Base-by-base conservation (phyloP, 2,329 filamentous ascomycete genomes). In the Pseudogymnoascus sp. region DNA sequence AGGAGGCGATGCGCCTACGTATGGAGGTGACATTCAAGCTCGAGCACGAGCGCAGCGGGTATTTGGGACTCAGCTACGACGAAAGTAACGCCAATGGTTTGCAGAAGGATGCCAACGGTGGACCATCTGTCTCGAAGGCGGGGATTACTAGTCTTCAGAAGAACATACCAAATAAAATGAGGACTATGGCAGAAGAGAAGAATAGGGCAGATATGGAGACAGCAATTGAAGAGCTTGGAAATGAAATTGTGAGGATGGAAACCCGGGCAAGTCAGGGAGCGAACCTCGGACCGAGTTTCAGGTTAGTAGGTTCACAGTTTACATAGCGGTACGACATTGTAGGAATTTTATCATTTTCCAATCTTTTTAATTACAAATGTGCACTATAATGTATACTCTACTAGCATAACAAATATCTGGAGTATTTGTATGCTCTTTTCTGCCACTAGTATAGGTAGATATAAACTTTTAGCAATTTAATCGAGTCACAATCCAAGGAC, bases 21-120 rank as follows among this genome's bases (percentile, higher is more conserved):
- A 14, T 75, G 1, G 68, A 71, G 16, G 66, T 68, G 1, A 73
- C 72, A 3, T 61, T 75, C 22, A 68, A 61, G 7, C 69, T 69
- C 62, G 69, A 72, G 66, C 60, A 66, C 35, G 63, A 65, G 50
- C 65, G 60, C 37, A 61, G 64, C 38, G 43, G 35, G 22, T 66
- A 69, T 24, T 14, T 46, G 11, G 22, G 2, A 24, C 41, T 3
- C 19, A 24, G 41, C 11, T 2, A 46, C 19, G 41, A 24, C 5
- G 41, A 14, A 46, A 46, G 22, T 22, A 46, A 46, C 6, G 8
- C 41, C 12, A 26, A 26, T 46, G 41, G 10, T 24, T 46, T 46
- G 41, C 41, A 24, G 11, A 11, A 24, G 11, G 41, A 46, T 46
- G 12, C 41, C 41, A 46, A 24, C 22, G 22, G 10, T 46, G 19